Evolutionary conservation across 179 eudicot species (phyloP).

Genomic region (Beta lomatogona): DNA sequence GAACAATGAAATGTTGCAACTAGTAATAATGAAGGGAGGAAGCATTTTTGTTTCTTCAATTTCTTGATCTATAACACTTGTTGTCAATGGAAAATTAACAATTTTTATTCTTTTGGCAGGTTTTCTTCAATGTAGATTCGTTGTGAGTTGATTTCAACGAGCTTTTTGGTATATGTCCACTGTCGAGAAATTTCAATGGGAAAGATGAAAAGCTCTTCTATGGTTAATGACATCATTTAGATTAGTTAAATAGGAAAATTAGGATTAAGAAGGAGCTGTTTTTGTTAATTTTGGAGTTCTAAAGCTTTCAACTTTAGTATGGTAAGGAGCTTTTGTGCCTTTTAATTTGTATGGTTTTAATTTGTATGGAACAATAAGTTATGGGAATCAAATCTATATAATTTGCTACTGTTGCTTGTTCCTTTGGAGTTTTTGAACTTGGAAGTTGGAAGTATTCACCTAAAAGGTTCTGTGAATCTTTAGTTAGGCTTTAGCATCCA

Average conservation of each 20-base stretch:
- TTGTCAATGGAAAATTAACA: background rate
- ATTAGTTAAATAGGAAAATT: constrained; percentile 2
- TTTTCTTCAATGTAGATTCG: constrained; percentile 54
- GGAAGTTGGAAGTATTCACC: background rate
- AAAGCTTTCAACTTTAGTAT: background rate
- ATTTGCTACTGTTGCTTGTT: background rate
- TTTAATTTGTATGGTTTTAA: constrained; percentile 20
- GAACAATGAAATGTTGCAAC: no score
- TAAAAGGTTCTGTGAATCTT: background rate
- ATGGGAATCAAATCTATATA: background rate
- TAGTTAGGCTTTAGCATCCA: background rate
- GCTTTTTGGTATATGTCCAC: background rate
- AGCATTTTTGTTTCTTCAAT: no score
- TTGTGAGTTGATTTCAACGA: constrained; percentile 30
- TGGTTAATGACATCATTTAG: background rate
- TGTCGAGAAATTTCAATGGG: background rate
- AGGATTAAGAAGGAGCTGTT: background rate
- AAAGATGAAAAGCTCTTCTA: background rate
- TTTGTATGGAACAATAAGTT: constrained; percentile 3
- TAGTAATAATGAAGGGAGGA: no score
- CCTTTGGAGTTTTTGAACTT: no score
- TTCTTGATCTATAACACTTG: no score
- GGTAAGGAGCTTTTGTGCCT: constrained; percentile 8
- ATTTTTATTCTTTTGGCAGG: constrained; percentile 41
- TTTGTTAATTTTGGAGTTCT: background rate